These are phyloP conservation scores for Syzygium malaccense DNA, from an alignment of 441 rosid species.

Conservation along the genomic window DNA sequence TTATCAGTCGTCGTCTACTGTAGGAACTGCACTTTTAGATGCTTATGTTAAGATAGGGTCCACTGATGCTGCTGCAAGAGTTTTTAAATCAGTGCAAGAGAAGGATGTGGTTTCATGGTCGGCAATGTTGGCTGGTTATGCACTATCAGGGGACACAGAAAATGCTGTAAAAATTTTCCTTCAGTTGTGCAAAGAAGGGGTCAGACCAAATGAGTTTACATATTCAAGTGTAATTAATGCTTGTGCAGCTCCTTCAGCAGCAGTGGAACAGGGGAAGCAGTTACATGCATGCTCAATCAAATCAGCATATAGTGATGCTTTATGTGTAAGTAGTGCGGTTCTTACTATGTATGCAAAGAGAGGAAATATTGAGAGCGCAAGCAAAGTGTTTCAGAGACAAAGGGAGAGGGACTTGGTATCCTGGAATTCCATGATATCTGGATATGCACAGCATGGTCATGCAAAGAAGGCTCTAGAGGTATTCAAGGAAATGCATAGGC, in stretches of 20 bases:
- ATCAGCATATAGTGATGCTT: conserved; percentile 24
- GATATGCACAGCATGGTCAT: conserved; percentile 58
- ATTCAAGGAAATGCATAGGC: conserved; percentile 39
- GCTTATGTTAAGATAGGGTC: conserved; percentile 48
- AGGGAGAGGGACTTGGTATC: conserved; percentile 47
- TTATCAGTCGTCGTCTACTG: conserved; percentile 31
- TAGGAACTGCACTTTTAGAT: conserved; percentile 58
- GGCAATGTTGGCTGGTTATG: conserved; percentile 53
- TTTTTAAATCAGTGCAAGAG: conserved; percentile 29
- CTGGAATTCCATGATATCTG: conserved; percentile 44
- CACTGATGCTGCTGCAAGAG: conserved; percentile 32
- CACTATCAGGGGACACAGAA: conserved; percentile 46
- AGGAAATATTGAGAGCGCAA: conserved; percentile 47
- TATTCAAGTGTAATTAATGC: conserved; percentile 54
- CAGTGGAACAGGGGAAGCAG: conserved; percentile 55
- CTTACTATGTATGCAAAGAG: conserved; percentile 62
- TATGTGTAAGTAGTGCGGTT: conserved; percentile 57
- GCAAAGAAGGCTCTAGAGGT: conserved; percentile 43
- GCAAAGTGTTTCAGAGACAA: conserved; percentile 42
- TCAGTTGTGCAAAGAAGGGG: conserved; percentile 25
- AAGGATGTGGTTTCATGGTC: conserved; percentile 70
- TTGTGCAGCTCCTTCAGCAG: conserved; percentile 42
- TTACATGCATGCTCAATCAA: conserved; percentile 46
- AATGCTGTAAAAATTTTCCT: conserved; percentile 32
- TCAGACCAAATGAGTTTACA: conserved; percentile 52